Evolutionary conservation across 2,329 filamentous ascomycete species (phyloP).

Genomic region (Colletotrichum higginsianum): DNA sequence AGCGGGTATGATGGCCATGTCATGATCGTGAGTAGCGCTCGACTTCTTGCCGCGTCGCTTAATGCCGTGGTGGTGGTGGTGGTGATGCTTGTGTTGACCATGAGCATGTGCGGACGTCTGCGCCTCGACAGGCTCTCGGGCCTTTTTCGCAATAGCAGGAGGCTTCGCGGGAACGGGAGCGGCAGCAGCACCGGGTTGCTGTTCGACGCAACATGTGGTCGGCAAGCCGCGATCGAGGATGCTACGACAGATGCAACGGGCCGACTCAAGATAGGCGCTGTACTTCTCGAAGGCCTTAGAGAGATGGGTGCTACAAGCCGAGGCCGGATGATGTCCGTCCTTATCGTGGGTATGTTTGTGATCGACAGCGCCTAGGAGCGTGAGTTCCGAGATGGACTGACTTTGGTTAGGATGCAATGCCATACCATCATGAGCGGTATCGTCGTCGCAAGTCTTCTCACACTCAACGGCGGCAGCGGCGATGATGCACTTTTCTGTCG

Average conservation of each 20-base stretch:
- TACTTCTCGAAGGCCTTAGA: conserved; percentile 53
- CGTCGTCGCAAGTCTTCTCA: conserved; percentile 48
- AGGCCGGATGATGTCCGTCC: conserved; percentile 45
- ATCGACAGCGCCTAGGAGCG: conserved; percentile 36
- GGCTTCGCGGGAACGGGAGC: conserved; percentile 19
- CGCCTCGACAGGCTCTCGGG: conserved; percentile 4
- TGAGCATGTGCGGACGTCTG: conserved; percentile 36
- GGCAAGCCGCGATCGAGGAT: conserved; percentile 49
- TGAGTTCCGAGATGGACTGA: conserved; percentile 10
- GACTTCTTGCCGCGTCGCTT: conserved; percentile 44
- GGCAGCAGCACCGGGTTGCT: conserved; percentile 21
- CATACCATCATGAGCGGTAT: conserved; percentile 46
- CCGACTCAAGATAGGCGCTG: conserved; percentile 53
- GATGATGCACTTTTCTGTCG: conserved; percentile 51
- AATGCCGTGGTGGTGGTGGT: conserved; percentile 44
- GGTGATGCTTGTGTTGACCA: conserved; percentile 42
- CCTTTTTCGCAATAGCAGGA: conserved; percentile 9
- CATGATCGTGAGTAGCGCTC: conserved; percentile 18
- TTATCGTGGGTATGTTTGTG: conserved; percentile 49
- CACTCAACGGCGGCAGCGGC: conserved; percentile 51
- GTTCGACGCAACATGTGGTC: conserved; percentile 48
- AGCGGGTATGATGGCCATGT: conserved; percentile 28
- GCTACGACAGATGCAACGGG: conserved; percentile 56
- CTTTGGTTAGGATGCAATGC: conserved; percentile 13
- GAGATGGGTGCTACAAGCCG: conserved; percentile 52